phyloP scores from a whole-genome alignment of 1,139 yeast species.

The Pneumocystis jirovecii region DNA sequence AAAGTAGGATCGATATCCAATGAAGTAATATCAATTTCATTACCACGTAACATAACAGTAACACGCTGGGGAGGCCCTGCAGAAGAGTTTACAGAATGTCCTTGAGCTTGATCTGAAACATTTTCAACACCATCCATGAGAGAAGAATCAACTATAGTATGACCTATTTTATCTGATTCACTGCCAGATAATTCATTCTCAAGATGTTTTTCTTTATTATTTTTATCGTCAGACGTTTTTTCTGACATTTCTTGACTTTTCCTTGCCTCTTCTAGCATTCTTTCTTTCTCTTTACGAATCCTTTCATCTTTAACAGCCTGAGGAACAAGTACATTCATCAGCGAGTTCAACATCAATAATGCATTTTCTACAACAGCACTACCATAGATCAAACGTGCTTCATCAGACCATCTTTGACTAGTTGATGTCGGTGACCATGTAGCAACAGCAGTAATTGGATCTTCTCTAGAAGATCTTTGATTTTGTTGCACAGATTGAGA shows the following conservation, averaged over 20 bases:
- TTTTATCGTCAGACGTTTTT: slow-evolving; percentile 22
- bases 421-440: slow-evolving; percentile 37
- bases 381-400: slow-evolving; percentile 36
- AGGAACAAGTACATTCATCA: slow-evolving; percentile 28
- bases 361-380: slow-evolving; percentile 30
- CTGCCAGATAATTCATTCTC: slow-evolving; percentile 12
- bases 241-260: slow-evolving; percentile 21
- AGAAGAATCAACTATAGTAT: slow-evolving; percentile 10
- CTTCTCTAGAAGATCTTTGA: slow-evolving; percentile 11
- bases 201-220: slow-evolving; percentile 18
- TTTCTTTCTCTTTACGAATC: slow-evolving; percentile 24
- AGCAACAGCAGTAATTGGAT: slow-evolving; percentile 15
- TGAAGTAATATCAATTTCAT: slow-evolving; percentile 72
- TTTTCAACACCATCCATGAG: slow-evolving; percentile 14
- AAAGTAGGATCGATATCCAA: slow-evolving; percentile 89
- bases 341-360: slow-evolving; percentile 36
- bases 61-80: slow-evolving; percentile 32
- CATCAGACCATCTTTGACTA: slow-evolving; percentile 55
- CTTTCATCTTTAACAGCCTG: slow-evolving; percentile 27
- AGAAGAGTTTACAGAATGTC: slow-evolving; percentile 1
- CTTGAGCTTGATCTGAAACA: slow-evolving; percentile 3
- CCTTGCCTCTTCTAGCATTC: slow-evolving; percentile 17
- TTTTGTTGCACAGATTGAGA: background rate
- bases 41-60: slow-evolving; percentile 60
- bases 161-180: slow-evolving; percentile 7